These are phyloP conservation scores for Fusarium falciforme DNA, from an alignment of 2,329 filamentous ascomycete species.

Conservation along the genomic window DNA sequence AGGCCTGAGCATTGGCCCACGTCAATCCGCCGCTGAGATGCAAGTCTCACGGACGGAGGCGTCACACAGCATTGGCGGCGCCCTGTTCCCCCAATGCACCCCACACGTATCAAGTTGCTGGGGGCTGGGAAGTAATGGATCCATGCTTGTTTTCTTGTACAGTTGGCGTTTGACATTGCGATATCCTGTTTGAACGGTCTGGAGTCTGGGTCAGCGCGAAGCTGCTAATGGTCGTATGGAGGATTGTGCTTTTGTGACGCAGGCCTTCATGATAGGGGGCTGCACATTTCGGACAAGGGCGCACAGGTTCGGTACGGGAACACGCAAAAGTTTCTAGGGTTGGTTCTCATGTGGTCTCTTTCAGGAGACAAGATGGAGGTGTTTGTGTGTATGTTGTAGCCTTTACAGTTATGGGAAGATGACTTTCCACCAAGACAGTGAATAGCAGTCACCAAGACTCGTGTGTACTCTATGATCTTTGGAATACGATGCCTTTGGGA, in stretches of 20 bases:
- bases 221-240: constrained; percentile 28
- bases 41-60: constrained; percentile 14
- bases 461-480: constrained; percentile 4
- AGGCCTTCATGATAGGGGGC: constrained; percentile 10
- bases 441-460: constrained; percentile 5
- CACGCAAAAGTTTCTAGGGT: constrained; percentile 30
- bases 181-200: constrained; percentile 24
- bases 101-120: constrained; percentile 3
- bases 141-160: constrained; percentile 13
- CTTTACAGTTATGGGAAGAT: neutral
- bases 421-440: constrained; percentile 7
- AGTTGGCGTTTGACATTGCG: constrained; percentile 28
- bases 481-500: neutral
- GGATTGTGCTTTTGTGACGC: constrained; percentile 19
- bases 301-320: constrained; percentile 28
- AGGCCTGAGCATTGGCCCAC: constrained; percentile 66
- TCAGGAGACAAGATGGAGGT: constrained; percentile 6
- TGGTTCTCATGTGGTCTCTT: constrained; percentile 8
- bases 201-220: constrained; percentile 35
- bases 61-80: constrained; percentile 22
- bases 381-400: constrained; percentile 4
- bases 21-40: constrained; percentile 44
- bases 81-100: constrained; percentile 16
- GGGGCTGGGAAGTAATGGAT: neutral
- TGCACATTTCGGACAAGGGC: constrained; percentile 27